phyloP scores from a whole-genome alignment of 2,329 filamentous ascomycete genomes.

The Diaporthe destruens region DNA sequence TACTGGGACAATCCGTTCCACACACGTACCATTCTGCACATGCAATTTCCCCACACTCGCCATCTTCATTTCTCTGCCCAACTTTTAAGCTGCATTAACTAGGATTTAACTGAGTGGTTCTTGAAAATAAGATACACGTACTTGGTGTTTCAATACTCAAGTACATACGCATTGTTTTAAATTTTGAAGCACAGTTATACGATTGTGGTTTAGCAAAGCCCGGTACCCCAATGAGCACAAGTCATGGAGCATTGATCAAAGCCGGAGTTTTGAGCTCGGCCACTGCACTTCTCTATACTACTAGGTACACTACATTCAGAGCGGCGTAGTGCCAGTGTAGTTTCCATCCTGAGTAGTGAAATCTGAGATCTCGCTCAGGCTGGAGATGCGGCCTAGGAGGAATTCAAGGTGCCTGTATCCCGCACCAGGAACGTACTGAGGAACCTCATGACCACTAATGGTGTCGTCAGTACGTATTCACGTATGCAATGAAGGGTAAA shows the following conservation, averaged over 20 bases:
- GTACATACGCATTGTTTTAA: no score
- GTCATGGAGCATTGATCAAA: not conserved
- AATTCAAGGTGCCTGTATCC: slow-evolving; percentile 40
- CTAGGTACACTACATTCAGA: not conserved
- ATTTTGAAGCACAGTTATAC: no score
- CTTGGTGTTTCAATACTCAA: no score
- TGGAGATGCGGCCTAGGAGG: slow-evolving; percentile 39
- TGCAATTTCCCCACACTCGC: no score
- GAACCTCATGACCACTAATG: slow-evolving; percentile 35
- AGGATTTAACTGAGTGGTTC: no score
- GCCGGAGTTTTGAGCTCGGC: not conserved
- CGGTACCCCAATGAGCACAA: not conserved
- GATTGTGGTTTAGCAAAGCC: not conserved
- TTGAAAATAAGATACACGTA: no score
- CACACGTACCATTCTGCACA: no score
- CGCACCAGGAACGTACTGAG: slow-evolving; percentile 38
- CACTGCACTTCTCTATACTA: not conserved
- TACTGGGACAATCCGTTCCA: no score
- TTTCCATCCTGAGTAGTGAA: slow-evolving; percentile 38
- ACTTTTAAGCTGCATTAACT: no score
- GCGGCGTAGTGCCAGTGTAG: slow-evolving; percentile 9
- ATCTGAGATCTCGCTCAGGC: slow-evolving; percentile 34
- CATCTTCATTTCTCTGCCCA: no score
- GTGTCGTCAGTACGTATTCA: not conserved
- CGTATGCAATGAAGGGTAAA: not conserved